These are phyloP conservation scores for Sordaria brevicollis DNA, from an alignment of 495 filamentous ascomycete genomes.

Conservation along the genomic window DNA sequence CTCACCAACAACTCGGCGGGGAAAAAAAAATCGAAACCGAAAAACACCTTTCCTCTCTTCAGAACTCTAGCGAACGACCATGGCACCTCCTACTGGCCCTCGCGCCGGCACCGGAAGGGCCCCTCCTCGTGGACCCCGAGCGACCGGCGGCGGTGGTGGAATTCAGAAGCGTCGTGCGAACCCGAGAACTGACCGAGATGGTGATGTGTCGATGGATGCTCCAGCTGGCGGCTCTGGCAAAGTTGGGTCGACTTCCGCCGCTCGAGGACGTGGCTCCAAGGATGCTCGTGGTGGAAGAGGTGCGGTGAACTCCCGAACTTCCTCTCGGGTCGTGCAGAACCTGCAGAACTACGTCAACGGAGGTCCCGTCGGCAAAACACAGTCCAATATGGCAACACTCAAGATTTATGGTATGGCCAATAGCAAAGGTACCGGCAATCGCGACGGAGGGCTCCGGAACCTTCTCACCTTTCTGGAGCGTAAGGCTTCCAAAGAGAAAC, in stretches of 20 bases:
- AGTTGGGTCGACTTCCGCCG: conserved; percentile 1
- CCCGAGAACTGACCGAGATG: conserved; percentile 60
- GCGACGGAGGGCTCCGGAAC: conserved; percentile 59
- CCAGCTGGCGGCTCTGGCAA: conserved; percentile 26
- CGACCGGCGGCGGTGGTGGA: conserved; percentile 26
- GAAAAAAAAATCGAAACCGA: background rate
- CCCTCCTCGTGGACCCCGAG: background rate
- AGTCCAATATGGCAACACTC: conserved; percentile 28
- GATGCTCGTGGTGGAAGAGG: conserved; percentile 1
- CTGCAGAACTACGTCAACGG: conserved; percentile 4
- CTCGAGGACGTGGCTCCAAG: conserved; percentile 18
- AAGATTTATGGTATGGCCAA: conserved; percentile 60
- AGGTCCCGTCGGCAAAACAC: conserved; percentile 6
- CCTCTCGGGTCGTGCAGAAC: conserved; percentile 14
- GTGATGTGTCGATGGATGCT: conserved; percentile 71
- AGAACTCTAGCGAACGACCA: conserved; percentile 5
- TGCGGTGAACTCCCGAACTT: conserved; percentile 2
- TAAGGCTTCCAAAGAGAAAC: conserved; percentile 52
- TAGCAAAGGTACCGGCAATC: conserved; percentile 61
- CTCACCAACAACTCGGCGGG: background rate
- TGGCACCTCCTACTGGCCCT: conserved; percentile 33
- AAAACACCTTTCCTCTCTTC: background rate
- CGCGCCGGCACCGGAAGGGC: conserved; percentile 10
- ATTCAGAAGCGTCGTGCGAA: conserved; percentile 55
- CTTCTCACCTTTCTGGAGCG: conserved; percentile 74